Conservation (phyloP, 345 rosid genomes). For the Citrus sp. region DNA sequence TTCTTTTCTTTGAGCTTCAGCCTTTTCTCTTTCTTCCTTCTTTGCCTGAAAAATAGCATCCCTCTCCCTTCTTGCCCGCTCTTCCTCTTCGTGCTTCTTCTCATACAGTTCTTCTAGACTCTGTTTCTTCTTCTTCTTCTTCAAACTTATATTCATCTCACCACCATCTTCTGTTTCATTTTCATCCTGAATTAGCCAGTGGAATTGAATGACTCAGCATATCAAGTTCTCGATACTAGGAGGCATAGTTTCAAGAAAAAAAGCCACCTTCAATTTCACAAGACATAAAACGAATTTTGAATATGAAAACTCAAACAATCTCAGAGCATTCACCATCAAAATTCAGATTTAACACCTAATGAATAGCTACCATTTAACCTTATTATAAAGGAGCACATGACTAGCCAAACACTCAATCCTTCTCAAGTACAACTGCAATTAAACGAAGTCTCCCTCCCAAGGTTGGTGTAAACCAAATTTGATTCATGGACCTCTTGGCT, state of each 20-base stretch:
- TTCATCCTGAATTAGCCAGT: slow-evolving; percentile 24
- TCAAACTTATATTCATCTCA: slow-evolving; percentile 22
- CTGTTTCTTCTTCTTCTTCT: slow-evolving; percentile 30
- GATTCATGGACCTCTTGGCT: not conserved
- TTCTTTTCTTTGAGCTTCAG: slow-evolving; percentile 64
- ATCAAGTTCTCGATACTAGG: not conserved
- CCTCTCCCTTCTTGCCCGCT: slow-evolving; percentile 60
- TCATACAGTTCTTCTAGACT: slow-evolving; percentile 58
- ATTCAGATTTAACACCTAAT: not conserved
- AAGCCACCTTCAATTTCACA: not conserved
- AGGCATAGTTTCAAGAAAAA: not conserved
- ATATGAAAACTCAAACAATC: not conserved
- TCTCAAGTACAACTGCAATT: not conserved
- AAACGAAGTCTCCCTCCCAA: not conserved
- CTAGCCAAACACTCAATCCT: not conserved
- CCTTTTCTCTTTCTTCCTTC: slow-evolving; percentile 65
- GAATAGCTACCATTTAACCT: not conserved
- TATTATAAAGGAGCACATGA: not conserved
- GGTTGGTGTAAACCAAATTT: not conserved
- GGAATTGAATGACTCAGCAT: not conserved
- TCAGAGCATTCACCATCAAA: not conserved
- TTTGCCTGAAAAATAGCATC: slow-evolving; percentile 55
- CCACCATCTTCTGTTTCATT: slow-evolving; percentile 28
- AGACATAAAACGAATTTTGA: not conserved
- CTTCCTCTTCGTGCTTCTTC: slow-evolving; percentile 62